Evolutionary conservation across 148 eudicot species (phyloP).

Genomic region (Hydrangea macrophylla): DNA sequence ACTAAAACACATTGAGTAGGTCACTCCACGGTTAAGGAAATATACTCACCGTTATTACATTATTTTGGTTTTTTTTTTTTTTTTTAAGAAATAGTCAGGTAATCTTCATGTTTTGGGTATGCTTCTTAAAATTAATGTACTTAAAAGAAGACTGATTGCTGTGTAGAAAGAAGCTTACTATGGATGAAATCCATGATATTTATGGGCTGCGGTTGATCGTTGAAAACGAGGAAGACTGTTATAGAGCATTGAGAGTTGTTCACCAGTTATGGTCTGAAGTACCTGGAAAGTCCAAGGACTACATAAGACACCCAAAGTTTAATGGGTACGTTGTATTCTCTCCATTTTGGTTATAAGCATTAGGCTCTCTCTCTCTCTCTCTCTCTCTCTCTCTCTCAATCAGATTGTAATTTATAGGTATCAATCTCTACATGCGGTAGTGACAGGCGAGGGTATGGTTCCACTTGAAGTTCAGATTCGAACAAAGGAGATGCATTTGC

Average conservation of each 20-base stretch:
- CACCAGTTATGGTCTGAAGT: conserved; percentile 84
- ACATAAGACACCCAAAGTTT: conserved; percentile 70
- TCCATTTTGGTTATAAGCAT: neutral
- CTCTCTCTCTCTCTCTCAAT: conserved; percentile 10
- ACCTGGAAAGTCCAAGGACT: conserved; percentile 87
- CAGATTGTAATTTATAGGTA: conserved; percentile 44
- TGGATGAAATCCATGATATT: conserved; percentile 89
- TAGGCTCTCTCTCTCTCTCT: no score
- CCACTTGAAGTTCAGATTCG: conserved; percentile 96
- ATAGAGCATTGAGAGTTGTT: conserved; percentile 68
- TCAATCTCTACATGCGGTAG: conserved; percentile 88
- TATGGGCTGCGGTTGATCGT: conserved; percentile 91
- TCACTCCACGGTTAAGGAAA: no score
- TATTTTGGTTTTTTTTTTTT: neutral
- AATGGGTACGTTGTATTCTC: conserved; percentile 64
- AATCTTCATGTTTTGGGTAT: neutral
- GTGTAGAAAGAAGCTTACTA: conserved; percentile 72
- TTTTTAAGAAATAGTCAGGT: neutral
- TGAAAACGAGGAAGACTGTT: conserved; percentile 85
- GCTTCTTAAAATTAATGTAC: neutral
- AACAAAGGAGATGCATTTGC: conserved; percentile 85
- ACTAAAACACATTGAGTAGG: no score
- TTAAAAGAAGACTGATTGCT: neutral
- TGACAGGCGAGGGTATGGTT: conserved; percentile 64
- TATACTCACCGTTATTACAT: neutral